A percentile compares a stretch with the other conserved stretches of the same genome.
Evolutionary conservation across 2,329 filamentous ascomycete genomes (phyloP).

Genomic region (Claviceps sp.): DNA sequence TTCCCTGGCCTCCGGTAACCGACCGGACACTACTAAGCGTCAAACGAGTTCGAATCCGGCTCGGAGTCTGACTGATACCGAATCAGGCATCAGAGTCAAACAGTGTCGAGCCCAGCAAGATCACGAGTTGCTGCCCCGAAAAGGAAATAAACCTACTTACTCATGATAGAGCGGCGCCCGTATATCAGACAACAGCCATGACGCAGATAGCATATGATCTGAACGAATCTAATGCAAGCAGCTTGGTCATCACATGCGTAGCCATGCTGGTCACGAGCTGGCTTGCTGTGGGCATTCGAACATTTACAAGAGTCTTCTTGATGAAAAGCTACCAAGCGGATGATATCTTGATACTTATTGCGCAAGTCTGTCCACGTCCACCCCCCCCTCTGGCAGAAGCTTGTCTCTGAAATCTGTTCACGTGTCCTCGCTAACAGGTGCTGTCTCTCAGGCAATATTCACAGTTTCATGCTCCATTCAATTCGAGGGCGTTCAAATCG

Average conservation of each 20-base stretch:
- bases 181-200: constrained; percentile 13
- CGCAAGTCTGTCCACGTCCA: constrained; percentile 23
- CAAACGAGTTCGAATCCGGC: too few species aligned
- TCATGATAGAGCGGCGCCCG: background rate
- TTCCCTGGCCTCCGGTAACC: background rate
- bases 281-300: constrained; percentile 28
- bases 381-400: background rate
- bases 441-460: constrained; percentile 25
- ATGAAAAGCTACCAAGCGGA: constrained; percentile 34
- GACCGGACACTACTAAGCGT: background rate
- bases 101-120: background rate
- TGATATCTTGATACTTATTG: constrained; percentile 40
- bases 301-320: constrained; percentile 29
- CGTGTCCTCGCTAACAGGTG: constrained; percentile 2
- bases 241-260: constrained; percentile 23
- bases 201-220: constrained; percentile 17
- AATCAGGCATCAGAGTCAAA: background rate
- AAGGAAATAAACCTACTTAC: background rate
- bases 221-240: constrained; percentile 24
- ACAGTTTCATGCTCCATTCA: constrained; percentile 34
- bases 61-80: background rate
- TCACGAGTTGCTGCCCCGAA: background rate
- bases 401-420: background rate
- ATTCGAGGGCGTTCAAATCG: constrained; percentile 26
- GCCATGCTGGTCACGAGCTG: constrained; percentile 27